Base-by-base conservation (phyloP, 2,329 filamentous ascomycete genomes). In the Hymenoscyphus fraxineus region DNA sequence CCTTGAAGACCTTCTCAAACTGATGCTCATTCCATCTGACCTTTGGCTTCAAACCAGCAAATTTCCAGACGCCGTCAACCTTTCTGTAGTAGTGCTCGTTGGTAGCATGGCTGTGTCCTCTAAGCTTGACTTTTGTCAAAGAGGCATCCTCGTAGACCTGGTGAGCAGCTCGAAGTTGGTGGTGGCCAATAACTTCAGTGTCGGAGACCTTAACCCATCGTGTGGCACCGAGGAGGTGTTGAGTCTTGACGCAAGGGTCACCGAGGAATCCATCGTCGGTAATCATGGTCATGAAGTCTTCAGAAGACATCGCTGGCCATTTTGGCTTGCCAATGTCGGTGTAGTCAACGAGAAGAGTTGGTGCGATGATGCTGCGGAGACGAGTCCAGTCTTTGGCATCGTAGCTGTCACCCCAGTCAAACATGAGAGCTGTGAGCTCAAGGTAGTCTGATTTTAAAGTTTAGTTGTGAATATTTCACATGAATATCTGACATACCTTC, bases 351-450 rank as follows among this genome's bases (percentile, higher is more conserved):
- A 69, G 64, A 0, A 73, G 65, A 16, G 62, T 66, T 59, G 70
- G 70, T 2, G 72, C 72, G 32, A 72, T 63, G 41, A 72, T 72
- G n/a, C 60, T 65, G 39, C 67, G 58, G 5, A 72, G 65, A 22
- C 70, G 66, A 16, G 40, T 62, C 70, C 70, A 73, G 66, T 73
- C 72, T 66, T 89, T 89, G 75, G 81, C 82, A 75, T 88, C 85
- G 76, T 88, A 88, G 78, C 82, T 85, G 74, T 87, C 85, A 64
- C 84, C 85, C 86, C 86, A 88, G 72, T 87, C 83, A 75, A 84
- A 87, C 70, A 80, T 77, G 41, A 80, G 78, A 59, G 80, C 74
- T 65, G 77, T 78, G 72, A 81, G 77, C 59, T 81, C 81, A 73
- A 83, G 79, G 69, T 80, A 81, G 71, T 85, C 82, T 81, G 66